phyloP scores from a whole-genome alignment of 2,329 filamentous ascomycete species.

The Cercospora sp. region DNA sequence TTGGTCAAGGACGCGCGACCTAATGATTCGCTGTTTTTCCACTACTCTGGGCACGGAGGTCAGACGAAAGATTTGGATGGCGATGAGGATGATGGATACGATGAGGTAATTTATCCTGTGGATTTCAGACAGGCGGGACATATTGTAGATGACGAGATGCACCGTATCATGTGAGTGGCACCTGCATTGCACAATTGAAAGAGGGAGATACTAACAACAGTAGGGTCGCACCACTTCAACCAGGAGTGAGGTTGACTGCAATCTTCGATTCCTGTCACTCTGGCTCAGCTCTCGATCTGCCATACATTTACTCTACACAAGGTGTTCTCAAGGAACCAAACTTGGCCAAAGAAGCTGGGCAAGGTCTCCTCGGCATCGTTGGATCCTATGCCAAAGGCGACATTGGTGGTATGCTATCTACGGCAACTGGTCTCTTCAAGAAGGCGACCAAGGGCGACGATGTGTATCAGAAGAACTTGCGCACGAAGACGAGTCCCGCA shows the following conservation, averaged over 20 bases:
- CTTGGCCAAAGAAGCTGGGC: conserved; percentile 74
- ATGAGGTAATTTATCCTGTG: conserved; percentile 81
- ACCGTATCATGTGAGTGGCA: conserved; percentile 61
- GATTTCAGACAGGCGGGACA: conserved; percentile 78
- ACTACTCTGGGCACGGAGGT: conserved; percentile 89
- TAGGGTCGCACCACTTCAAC: conserved; percentile 68
- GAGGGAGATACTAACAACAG: conserved; percentile 23
- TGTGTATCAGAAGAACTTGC: conserved; percentile 74
- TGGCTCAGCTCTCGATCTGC: conserved; percentile 73
- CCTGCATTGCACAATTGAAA: background rate
- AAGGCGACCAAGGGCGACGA: conserved; percentile 78
- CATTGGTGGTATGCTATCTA: conserved; percentile 74
- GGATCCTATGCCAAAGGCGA: conserved; percentile 81
- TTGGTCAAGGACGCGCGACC: conserved; percentile 88
- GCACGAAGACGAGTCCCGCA: conserved; percentile 89
- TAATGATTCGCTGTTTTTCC: conserved; percentile 95
- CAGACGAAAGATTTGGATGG: conserved; percentile 77
- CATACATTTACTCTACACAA: conserved; percentile 79
- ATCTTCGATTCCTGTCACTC: conserved; percentile 84
- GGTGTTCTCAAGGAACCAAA: conserved; percentile 80
- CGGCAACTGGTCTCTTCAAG: conserved; percentile 83
- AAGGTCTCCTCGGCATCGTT: conserved; percentile 70
- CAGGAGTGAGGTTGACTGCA: conserved; percentile 80
- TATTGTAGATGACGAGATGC: conserved; percentile 82
- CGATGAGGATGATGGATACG: conserved; percentile 78